Evolutionary conservation across 768 basidiomycete genomes (phyloP).

Genomic region (Suillus cothurnatus): DNA sequence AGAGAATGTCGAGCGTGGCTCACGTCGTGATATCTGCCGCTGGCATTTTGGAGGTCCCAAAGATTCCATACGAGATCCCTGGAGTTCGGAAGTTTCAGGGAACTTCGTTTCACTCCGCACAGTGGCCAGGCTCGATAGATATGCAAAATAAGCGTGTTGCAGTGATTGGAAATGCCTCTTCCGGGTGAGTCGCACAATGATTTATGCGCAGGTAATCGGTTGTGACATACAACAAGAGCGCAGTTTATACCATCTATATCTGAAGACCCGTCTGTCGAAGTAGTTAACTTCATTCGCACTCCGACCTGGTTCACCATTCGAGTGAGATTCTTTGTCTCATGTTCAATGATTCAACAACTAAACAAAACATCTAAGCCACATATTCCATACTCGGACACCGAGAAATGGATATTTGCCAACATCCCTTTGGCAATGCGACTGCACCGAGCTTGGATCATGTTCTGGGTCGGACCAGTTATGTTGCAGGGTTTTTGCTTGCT

Average conservation of each 20-base stretch:
- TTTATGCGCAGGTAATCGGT: conserved; percentile 1
- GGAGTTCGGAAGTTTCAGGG: conserved; percentile 48
- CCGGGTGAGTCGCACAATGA: conserved; percentile 42
- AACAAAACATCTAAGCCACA: conserved; percentile 38
- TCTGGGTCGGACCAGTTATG: conserved; percentile 38
- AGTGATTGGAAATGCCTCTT: conserved; percentile 63
- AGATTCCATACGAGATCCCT: conserved; percentile 34
- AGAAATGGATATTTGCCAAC: conserved; percentile 56
- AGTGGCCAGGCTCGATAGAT: conserved; percentile 45
- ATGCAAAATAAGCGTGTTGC: conserved; percentile 44
- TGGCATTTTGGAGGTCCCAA: conserved; percentile 49
- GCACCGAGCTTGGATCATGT: conserved; percentile 55
- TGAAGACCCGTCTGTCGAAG: conserved; percentile 48
- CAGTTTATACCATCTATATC: conserved; percentile 64
- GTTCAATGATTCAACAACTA: not conserved
- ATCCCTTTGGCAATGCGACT: conserved; percentile 52
- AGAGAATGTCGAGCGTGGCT: conserved; percentile 33
- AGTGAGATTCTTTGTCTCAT: conserved; percentile 35
- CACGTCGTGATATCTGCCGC: conserved; percentile 54
- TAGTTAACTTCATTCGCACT: conserved; percentile 61
- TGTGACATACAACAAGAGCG: conserved; percentile 41
- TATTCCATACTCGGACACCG: conserved; percentile 40
- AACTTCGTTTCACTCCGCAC: conserved; percentile 52
- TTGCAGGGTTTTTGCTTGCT: not conserved
- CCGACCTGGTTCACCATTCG: conserved; percentile 62